Percentiles rank a stretch among this genome's conserved stretches.
Evolutionary conservation across 2,329 filamentous ascomycete species (phyloP).

Genomic region (Rutstroemia sp.): DNA sequence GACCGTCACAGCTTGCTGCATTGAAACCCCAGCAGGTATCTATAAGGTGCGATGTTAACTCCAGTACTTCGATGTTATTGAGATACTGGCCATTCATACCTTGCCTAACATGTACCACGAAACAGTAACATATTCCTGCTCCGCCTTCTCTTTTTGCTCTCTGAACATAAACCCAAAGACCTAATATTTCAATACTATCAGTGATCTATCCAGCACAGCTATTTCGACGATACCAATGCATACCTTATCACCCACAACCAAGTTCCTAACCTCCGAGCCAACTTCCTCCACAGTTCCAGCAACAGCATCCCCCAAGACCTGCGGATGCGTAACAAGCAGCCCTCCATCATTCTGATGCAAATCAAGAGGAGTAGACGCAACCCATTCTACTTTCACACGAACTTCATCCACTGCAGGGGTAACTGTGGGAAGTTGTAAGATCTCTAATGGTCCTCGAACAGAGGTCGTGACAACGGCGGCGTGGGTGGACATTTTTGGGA

Average conservation of each 20-base stretch:
- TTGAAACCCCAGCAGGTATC: not conserved
- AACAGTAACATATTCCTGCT: not conserved
- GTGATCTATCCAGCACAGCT: not conserved
- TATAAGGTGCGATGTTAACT: too few relatives aligned
- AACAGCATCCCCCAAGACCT: not conserved
- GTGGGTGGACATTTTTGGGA: not conserved
- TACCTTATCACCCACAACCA: not conserved
- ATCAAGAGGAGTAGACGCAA: not conserved
- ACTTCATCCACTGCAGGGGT: not conserved
- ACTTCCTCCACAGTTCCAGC: not conserved
- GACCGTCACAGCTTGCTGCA: not conserved
- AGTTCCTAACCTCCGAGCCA: not conserved
- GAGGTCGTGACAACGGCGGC: not conserved
- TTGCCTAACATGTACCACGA: not conserved
- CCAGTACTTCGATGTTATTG: too few relatives aligned
- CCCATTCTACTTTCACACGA: not conserved
- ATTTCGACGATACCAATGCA: not conserved
- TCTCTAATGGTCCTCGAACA: not conserved
- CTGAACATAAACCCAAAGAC: not conserved
- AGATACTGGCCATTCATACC: not conserved
- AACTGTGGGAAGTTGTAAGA: not conserved
- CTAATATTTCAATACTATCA: not conserved
- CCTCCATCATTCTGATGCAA: slow-evolving; percentile 1
- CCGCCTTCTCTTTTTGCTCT: not conserved
- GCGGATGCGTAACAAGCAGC: not conserved